Conservation (phyloP, 305 asterid species). For the Fraxinus velutina region DNA sequence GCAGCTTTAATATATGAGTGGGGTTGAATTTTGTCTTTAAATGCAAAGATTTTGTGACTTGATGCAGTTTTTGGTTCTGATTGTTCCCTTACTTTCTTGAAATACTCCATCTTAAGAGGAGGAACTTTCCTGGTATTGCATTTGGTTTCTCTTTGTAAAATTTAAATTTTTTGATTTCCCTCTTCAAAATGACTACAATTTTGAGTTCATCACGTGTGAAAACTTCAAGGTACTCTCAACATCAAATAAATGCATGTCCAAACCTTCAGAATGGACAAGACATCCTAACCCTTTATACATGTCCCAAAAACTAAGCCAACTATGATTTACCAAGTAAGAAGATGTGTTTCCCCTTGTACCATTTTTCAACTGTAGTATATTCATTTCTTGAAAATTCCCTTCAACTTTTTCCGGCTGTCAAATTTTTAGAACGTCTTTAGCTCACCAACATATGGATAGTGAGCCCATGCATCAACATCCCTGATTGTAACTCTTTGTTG, state of each 20-base stretch:
- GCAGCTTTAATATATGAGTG: not conserved
- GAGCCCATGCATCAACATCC: not conserved
- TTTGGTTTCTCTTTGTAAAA: not conserved
- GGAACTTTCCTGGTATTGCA: not conserved
- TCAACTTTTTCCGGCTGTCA: not conserved
- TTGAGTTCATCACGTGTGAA: not conserved
- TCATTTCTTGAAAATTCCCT: not conserved
- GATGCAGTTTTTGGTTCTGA: not conserved
- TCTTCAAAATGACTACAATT: not conserved
- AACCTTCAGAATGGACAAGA: not conserved
- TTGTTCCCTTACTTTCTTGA: not conserved
- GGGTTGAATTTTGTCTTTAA: not conserved
- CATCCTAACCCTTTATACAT: not conserved
- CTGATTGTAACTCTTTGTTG: not conserved
- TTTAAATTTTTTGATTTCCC: not conserved
- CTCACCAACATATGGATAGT: not conserved
- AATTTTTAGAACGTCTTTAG: not conserved
- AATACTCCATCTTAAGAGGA: not conserved
- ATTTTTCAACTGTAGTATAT: not conserved
- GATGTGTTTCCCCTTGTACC: not conserved
- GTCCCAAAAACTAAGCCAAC: not conserved
- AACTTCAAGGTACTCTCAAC: not conserved
- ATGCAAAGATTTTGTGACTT: not conserved
- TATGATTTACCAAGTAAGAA: not conserved
- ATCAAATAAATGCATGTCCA: not conserved